Evolutionary conservation across 306 rosid species (phyloP).

Genomic region (Vicia sativa): DNA sequence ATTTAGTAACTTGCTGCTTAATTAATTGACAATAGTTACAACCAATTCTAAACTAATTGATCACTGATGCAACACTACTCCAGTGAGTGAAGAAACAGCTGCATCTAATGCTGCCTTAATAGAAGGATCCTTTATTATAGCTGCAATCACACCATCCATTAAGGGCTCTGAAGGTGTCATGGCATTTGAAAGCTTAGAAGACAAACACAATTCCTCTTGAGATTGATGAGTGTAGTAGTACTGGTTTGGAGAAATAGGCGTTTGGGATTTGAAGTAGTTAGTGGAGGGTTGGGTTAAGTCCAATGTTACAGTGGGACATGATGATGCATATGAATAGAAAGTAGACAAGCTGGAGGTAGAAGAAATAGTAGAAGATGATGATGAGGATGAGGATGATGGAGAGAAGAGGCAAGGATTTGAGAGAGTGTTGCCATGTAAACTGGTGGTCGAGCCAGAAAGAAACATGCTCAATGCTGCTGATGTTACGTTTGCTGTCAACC

Average conservation of each 20-base stretch:
- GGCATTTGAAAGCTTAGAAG: conserved; percentile 15
- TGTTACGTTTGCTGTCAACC: conserved; percentile 45
- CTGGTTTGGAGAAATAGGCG: conserved; percentile 32
- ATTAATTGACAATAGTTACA: neutral
- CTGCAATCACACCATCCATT: conserved; percentile 37
- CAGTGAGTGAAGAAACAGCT: conserved; percentile 39
- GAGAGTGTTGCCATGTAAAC: neutral
- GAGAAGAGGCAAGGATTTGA: conserved; percentile 29
- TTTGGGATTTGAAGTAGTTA: conserved; percentile 5
- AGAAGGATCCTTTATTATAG: conserved; percentile 42
- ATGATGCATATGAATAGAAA: conserved; percentile 32
- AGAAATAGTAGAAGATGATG: neutral
- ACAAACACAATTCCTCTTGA: conserved; percentile 5
- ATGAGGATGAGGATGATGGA: too few species aligned
- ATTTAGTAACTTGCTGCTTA: neutral
- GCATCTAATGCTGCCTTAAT: conserved; percentile 38
- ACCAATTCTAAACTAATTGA: neutral
- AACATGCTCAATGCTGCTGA: conserved; percentile 52
- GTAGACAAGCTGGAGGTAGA: neutral
- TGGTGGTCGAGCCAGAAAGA: conserved; percentile 50
- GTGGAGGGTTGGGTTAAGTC: conserved; percentile 44
- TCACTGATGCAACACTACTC: neutral
- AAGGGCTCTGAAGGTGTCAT: neutral
- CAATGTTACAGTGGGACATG: conserved; percentile 46
- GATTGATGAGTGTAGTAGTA: conserved; percentile 10